These are phyloP conservation scores for Mollisia scopiformis DNA, from an alignment of 2,329 filamentous ascomycete genomes.

Conservation along the genomic window DNA sequence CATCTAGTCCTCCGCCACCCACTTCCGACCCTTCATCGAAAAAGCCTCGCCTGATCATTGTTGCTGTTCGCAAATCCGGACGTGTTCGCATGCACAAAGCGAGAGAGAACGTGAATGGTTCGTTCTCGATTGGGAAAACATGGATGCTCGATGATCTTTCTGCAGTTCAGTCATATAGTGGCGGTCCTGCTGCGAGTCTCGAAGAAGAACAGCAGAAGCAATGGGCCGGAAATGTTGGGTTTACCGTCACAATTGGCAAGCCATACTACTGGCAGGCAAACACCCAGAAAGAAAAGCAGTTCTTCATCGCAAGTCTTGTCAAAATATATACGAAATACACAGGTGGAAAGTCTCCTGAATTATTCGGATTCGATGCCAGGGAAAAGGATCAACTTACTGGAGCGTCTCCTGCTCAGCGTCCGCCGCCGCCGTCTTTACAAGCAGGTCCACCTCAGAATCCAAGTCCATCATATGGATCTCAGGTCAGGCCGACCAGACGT, in stretches of 20 bases:
- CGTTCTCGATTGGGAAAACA: constrained; percentile 97
- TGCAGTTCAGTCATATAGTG: constrained; percentile 80
- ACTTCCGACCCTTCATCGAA: constrained; percentile 74
- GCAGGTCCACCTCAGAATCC: constrained; percentile 12
- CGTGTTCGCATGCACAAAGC: constrained; percentile 96
- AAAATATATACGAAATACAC: constrained; percentile 99
- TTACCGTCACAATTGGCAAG: constrained; percentile 86
- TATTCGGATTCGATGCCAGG: constrained; percentile 79
- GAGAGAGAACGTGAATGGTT: constrained; percentile 89
- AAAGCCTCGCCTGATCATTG: constrained; percentile 89
- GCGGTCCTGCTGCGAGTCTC: constrained; percentile 58
- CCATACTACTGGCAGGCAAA: constrained; percentile 97
- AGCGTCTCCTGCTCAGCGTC: constrained; percentile 35
- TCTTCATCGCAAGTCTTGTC: constrained; percentile 93
- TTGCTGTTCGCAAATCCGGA: constrained; percentile 90
- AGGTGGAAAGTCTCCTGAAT: constrained; percentile 76
- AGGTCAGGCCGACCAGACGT: constrained; percentile 28
- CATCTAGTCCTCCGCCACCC: constrained; percentile 82
- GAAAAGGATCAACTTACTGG: constrained; percentile 79
- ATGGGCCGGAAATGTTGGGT: constrained; percentile 84
- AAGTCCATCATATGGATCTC: constrained; percentile 26
- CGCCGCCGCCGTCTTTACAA: constrained; percentile 23
- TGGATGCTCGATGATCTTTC: constrained; percentile 94
- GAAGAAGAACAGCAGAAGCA: constrained; percentile 64
- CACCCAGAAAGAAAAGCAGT: constrained; percentile 95